Evolutionary conservation across 208 protist species (phyloP), one percentile per base, ranked within the genome.

Genomic region (Wallacemonas rigidus): DNA sequence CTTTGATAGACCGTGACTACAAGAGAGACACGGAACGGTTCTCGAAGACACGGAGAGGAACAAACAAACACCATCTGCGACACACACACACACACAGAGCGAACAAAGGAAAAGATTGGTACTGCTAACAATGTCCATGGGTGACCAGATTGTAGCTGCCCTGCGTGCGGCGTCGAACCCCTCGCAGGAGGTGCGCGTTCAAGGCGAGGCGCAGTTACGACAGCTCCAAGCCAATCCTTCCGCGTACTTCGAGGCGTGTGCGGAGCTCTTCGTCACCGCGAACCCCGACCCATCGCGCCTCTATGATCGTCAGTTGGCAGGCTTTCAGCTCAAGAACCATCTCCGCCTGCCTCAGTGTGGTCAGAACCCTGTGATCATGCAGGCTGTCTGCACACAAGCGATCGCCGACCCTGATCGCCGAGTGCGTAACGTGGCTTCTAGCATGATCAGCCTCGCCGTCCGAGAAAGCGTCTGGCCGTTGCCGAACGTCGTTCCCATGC

Each of bases 291-390:
- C 60, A n/a, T 51, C 60, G 5, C 60, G 60, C 36, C 79, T 80
- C 4, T 73, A 71, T 8, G 86, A 85, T 2, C 61, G 89, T 2
- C 85, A 90, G 63, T 77, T 92, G 40, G 86, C 83, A 1, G 89
- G 89, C 15, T 89, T 87, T 35, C 72, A 93, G 71, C 62, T 96
- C 39, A 94, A 94, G 79, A 93, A 93, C 55, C 79, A 83, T 61
- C 74, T 96, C 35, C 60, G 74, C 8, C 17, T 64, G 15, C 87
- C 88, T 1, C 67, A 79, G 4, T 90, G 83, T 36, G 67, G 82
- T 9, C 79, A 82, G 50, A 92, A 92, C 64, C 57, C 72, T 12
- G 51, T 71, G 14, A 75, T 93, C 61, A 85, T 91, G 74, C 17
- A 60, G 15, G 76, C 77, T 2, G 80, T 95, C 43, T 88, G 87